Evolutionary conservation across 139 green algal genomes (phyloP).

Genomic region (Yamagishiella unicocca): DNA sequence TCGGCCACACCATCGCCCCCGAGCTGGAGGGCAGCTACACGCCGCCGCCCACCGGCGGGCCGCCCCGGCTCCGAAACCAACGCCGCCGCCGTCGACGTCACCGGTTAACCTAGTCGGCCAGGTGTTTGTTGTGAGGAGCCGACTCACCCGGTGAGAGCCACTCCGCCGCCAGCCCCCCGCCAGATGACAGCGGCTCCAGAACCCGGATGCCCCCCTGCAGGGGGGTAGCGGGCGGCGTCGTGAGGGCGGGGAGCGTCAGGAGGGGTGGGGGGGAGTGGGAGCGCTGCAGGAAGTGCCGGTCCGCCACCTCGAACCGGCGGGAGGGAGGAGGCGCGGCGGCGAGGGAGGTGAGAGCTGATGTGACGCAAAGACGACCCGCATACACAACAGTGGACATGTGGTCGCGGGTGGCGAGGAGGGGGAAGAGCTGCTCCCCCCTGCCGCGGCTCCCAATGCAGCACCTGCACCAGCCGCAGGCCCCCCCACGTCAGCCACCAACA

Average conservation of each 20-base stretch:
- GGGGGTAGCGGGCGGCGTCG: not conserved
- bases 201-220: slow-evolving; percentile 41
- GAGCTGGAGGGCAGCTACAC: slow-evolving; percentile 21
- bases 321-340: too few relatives aligned
- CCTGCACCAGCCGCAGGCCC: slow-evolving; percentile 51
- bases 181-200: not conserved
- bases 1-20: slow-evolving; percentile 4
- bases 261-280: not conserved
- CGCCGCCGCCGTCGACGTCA: not conserved
- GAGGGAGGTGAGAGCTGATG: too few relatives aligned
- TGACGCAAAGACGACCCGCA: too few relatives aligned
- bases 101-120: slow-evolving; percentile 42
- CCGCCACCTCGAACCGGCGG: not conserved
- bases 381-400: too few relatives aligned
- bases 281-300: not conserved
- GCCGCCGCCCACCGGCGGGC: not conserved
- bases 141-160: slow-evolving; percentile 31
- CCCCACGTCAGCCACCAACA: slow-evolving; percentile 53
- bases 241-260: not conserved
- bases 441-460: not conserved
- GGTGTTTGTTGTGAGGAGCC: slow-evolving; percentile 22
- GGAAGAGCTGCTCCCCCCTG: not conserved
- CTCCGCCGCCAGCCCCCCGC: not conserved
- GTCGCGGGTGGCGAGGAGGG: too few relatives aligned
- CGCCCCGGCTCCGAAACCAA: not conserved